These are phyloP conservation scores for Thielaviopsis populi DNA, from an alignment of 2,329 filamentous ascomycete genomes.

Conservation along the genomic window DNA sequence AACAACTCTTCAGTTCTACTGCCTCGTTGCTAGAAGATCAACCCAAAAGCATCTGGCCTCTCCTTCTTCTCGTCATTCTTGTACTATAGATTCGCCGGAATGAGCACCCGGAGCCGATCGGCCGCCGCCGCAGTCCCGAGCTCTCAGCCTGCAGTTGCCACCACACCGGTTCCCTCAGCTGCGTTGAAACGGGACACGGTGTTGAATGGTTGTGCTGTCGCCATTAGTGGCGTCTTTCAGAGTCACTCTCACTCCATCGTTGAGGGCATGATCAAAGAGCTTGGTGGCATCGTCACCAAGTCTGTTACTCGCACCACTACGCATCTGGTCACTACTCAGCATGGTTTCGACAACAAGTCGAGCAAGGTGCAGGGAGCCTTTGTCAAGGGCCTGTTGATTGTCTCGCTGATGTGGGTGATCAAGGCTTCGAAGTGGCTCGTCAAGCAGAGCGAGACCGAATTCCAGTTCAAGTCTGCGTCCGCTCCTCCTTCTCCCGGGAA, in stretches of 20 bases:
- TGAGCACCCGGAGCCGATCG: not conserved
- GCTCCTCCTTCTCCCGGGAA: slow-evolving; percentile 14
- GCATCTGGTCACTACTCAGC: slow-evolving; percentile 40
- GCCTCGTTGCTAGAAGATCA: no score
- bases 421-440: slow-evolving; percentile 30
- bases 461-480: slow-evolving; percentile 9
- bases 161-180: not conserved
- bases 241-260: slow-evolving; percentile 36
- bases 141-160: not conserved
- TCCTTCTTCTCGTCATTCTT: no score
- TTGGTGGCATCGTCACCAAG: slow-evolving; percentile 36
- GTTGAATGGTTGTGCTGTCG: slow-evolving; percentile 33
- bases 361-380: slow-evolving; percentile 37
- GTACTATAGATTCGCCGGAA: not conserved
- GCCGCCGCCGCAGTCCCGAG: not conserved
- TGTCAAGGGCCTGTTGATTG: slow-evolving; percentile 35
- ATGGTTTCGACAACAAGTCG: slow-evolving; percentile 35
- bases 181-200: not conserved
- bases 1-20: no score
- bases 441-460: slow-evolving; percentile 20
- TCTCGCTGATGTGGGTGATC: slow-evolving; percentile 46
- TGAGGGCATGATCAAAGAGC: slow-evolving; percentile 30
- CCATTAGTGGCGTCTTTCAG: slow-evolving; percentile 46
- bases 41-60: no score
- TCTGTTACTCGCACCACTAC: slow-evolving; percentile 37